Evolutionary conservation across 2,329 filamentous ascomycete genomes (phyloP), one percentile per base, ranked within the genome.

Genomic region (Alternaria triticina): DNA sequence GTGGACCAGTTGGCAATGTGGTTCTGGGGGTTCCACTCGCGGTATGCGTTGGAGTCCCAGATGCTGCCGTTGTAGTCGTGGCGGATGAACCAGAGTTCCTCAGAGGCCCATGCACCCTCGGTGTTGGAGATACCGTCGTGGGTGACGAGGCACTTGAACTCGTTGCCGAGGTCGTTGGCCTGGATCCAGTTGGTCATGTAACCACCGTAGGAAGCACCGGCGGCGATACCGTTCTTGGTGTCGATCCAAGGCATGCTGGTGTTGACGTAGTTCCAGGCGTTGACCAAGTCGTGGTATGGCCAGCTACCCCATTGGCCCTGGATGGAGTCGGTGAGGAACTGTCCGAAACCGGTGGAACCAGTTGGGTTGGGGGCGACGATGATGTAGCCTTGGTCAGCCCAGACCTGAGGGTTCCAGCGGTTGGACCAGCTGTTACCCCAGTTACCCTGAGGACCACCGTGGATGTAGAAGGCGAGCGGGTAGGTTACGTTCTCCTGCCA

Each of bases 61-160:
- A 76, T 69, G 54, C 69, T 75, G 62, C 79, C 80, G 54, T 76
- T 74, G 68, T 77, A 76, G 62, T 82, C 84, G 67, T 82, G 84
- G 62, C 83, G 75, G 22, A 83, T 83, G 70, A 86, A 86, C 82
- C 82, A 86, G 15, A 86, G 70, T 64, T 86, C 84, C 20, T 86
- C 85, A 1, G 82, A 82, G 0, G 77, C 73, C 69, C 85, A 81
- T 67, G 82, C 80, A 5, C 73, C 78, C 33, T 82, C 76, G 7
- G 82, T 81, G 71, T 89, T 90, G 78, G 93, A 94, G 59, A 94
- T 90, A 52, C 94, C 94, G 71, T 97, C 93, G 77, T 97, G 94
- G 71, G 90, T 94, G 23, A 97, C 93, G 7, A 97, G 85, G 0
- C 93, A 92, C 80, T 93, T 93, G 86, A 97, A 96, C 72, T 91